phyloP scores from a whole-genome alignment of 257 asterid genomes.

The Ilex asprella region DNA sequence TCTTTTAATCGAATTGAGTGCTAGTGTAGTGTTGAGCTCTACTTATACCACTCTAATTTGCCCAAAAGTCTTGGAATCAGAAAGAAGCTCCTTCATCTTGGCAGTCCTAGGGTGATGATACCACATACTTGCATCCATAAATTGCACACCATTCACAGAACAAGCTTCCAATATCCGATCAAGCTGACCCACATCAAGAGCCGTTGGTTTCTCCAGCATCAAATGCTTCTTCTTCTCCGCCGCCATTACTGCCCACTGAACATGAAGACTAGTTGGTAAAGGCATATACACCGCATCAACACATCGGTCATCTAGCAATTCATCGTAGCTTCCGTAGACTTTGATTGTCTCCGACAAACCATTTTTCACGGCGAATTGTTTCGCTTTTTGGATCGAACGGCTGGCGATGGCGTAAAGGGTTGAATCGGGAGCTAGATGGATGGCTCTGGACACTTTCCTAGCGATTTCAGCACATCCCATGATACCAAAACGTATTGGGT shows the following conservation, averaged over 20 bases:
- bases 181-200: constrained; percentile 43
- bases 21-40: neutral
- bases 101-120: constrained; percentile 82
- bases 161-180: constrained; percentile 53
- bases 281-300: constrained; percentile 85
- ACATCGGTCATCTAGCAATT: constrained; percentile 53
- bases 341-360: constrained; percentile 33
- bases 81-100: constrained; percentile 47
- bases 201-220: constrained; percentile 74
- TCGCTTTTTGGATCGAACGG: constrained; percentile 57
- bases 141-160: constrained; percentile 54
- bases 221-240: constrained; percentile 66
- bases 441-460: constrained; percentile 62
- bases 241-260: constrained; percentile 63
- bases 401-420: constrained; percentile 60
- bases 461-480: constrained; percentile 80
- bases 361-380: constrained; percentile 44
- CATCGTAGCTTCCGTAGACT: constrained; percentile 53
- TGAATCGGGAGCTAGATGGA: constrained; percentile 45
- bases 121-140: constrained; percentile 94
- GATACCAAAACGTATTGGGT: constrained; percentile 60
- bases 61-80: constrained; percentile 41
- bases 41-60: constrained; percentile 47
- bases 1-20: no score
- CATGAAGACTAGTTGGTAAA: constrained; percentile 63